Percentiles rank a stretch among this genome's conserved stretches.
phyloP scores from a whole-genome alignment of 106 monocot species.

The Gastrodia elata region DNA sequence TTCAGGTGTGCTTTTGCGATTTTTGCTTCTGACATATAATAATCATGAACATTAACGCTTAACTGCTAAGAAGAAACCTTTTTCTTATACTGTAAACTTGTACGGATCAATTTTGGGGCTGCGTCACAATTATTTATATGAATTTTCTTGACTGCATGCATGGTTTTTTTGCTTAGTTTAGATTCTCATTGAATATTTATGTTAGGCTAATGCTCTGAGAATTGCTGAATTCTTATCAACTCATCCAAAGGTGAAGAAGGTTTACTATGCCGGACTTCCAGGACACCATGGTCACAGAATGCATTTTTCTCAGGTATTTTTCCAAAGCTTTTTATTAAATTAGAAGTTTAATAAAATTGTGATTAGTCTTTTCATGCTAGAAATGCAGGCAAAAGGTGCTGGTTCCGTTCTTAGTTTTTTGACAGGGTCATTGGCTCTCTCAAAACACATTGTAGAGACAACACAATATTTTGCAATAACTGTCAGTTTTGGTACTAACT shows the following conservation, averaged over 20 bases:
- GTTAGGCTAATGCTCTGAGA: constrained; percentile 83
- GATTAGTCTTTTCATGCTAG: background rate
- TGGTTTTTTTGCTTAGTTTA: background rate
- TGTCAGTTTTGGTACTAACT: constrained; percentile 82
- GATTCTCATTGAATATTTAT: background rate
- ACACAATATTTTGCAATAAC: constrained; percentile 83
- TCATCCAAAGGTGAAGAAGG: constrained; percentile 88
- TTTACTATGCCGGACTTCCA: constrained; percentile 93
- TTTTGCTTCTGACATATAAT: background rate
- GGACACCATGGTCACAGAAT: constrained; percentile 54
- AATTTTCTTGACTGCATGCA: background rate
- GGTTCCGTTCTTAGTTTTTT: constrained; percentile 93
- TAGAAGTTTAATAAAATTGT: background rate
- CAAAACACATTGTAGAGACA: constrained; percentile 80
- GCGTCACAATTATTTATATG: constrained; percentile 1
- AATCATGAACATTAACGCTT: background rate
- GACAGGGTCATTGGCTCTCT: constrained; percentile 82
- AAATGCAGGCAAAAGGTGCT: constrained; percentile 87
- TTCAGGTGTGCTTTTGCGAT: background rate
- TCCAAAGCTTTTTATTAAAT: background rate
- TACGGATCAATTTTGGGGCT: background rate
- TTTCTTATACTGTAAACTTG: background rate
- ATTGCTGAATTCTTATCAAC: constrained; percentile 87
- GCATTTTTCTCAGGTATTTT: constrained; percentile 85
- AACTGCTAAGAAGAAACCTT: background rate